A percentile compares a stretch with the other conserved stretches of the same genome.
phyloP scores from a whole-genome alignment of 2,329 filamentous ascomycete species.

The Fonsecaea erecta region DNA sequence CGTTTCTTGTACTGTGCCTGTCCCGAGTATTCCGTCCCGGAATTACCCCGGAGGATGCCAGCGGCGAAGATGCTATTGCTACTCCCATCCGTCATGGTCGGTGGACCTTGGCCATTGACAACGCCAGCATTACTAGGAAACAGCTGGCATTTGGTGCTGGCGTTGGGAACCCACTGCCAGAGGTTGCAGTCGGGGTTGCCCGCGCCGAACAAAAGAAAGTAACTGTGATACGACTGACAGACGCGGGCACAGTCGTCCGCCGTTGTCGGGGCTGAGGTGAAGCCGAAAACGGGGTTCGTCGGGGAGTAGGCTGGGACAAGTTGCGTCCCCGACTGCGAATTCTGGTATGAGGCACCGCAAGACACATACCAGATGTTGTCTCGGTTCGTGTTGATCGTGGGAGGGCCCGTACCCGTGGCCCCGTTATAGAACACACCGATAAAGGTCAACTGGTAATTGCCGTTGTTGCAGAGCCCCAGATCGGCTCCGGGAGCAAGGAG shows the following conservation, averaged over 20 bases:
- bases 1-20: conserved; percentile 22
- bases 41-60: conserved; percentile 15
- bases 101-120: neutral
- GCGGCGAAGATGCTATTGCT: conserved; percentile 12
- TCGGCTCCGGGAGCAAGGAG: conserved; percentile 20
- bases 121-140: neutral
- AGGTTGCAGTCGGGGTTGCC: neutral
- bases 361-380: conserved; percentile 17
- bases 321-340: neutral
- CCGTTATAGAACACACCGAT: conserved; percentile 19
- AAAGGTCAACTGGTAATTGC: conserved; percentile 21
- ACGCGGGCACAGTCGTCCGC: conserved; percentile 27
- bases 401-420: neutral
- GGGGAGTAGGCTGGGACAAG: neutral
- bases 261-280: neutral
- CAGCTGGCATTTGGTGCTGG: neutral
- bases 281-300: neutral
- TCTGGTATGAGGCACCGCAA: conserved; percentile 17
- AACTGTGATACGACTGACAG: conserved; percentile 8
- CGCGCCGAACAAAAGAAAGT: no score
- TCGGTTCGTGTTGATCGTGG: conserved; percentile 4
- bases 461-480: conserved; percentile 21
- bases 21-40: neutral
- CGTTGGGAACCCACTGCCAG: conserved; percentile 1
- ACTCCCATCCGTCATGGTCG: neutral